These are phyloP conservation scores for Acacia confusa DNA, from an alignment of 306 rosid species.

Conservation along the genomic window DNA sequence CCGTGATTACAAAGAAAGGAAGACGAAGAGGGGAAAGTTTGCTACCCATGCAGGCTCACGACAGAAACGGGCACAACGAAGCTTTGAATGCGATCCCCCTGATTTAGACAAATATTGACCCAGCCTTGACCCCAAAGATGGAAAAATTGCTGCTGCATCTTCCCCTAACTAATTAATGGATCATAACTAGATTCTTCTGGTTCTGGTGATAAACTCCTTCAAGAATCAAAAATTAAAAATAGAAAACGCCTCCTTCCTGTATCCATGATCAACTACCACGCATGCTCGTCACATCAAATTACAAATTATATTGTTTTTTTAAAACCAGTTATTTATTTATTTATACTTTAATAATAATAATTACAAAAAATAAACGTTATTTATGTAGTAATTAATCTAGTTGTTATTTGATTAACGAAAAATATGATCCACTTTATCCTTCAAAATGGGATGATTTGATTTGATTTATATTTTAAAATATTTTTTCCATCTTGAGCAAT, in stretches of 20 bases:
- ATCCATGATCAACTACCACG: background rate
- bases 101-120: conserved; percentile 45
- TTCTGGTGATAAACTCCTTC: background rate
- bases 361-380: background rate
- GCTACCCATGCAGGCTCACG: conserved; percentile 7
- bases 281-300: background rate
- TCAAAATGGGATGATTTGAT: background rate
- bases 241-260: background rate
- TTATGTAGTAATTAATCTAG: too few relatives aligned
- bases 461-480: background rate
- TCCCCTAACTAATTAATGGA: background rate
- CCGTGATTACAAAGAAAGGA: background rate
- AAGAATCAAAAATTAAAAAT: background rate
- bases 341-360: background rate
- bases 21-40: background rate
- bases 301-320: background rate
- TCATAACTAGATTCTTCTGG: background rate
- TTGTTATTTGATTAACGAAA: background rate
- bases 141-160: background rate
- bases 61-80: conserved; percentile 37
- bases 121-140: conserved; percentile 7
- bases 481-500: background rate
- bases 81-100: conserved; percentile 29
- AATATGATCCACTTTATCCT: background rate
- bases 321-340: too few relatives aligned